A percentile compares a stretch with the other conserved stretches of the same genome.
These are phyloP conservation scores for Senna tora DNA, from an alignment of 306 rosid species.

Conservation along the genomic window DNA sequence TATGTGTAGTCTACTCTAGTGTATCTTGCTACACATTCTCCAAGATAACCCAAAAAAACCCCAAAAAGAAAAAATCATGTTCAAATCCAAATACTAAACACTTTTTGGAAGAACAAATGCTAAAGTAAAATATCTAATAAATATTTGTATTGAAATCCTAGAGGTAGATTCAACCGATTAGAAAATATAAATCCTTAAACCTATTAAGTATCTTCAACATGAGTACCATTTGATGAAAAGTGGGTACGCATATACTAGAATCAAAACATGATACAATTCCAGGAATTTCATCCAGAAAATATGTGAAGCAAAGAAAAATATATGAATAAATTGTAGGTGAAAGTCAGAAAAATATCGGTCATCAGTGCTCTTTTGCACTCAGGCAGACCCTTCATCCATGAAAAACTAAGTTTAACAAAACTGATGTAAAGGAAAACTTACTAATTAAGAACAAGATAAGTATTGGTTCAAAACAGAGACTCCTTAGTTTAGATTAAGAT, in stretches of 20 bases:
- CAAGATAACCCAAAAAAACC: not conserved
- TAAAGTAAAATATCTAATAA: not conserved
- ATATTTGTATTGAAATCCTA: not conserved
- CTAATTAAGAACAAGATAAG: not conserved
- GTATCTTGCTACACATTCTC: not conserved
- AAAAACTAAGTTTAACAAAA: not conserved
- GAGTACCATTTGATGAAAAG: not conserved
- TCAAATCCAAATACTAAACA: not conserved
- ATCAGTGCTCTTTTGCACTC: conserved; percentile 4
- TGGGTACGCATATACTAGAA: not conserved
- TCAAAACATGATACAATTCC: not conserved
- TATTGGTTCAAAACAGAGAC: not conserved
- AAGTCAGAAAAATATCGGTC: not conserved
- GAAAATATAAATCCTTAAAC: not conserved
- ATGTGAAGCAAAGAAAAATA: not conserved
- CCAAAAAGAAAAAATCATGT: too few relatives aligned
- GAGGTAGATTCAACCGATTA: not conserved
- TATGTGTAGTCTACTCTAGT: not conserved
- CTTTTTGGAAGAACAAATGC: not conserved
- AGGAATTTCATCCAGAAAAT: not conserved
- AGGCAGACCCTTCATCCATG: not conserved
- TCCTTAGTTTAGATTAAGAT: not conserved
- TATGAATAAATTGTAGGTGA: not conserved
- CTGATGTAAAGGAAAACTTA: not conserved
- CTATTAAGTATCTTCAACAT: not conserved